Base-by-base conservation (phyloP, 2,329 filamentous ascomycete genomes). In the Penicillium hesseltinei region DNA sequence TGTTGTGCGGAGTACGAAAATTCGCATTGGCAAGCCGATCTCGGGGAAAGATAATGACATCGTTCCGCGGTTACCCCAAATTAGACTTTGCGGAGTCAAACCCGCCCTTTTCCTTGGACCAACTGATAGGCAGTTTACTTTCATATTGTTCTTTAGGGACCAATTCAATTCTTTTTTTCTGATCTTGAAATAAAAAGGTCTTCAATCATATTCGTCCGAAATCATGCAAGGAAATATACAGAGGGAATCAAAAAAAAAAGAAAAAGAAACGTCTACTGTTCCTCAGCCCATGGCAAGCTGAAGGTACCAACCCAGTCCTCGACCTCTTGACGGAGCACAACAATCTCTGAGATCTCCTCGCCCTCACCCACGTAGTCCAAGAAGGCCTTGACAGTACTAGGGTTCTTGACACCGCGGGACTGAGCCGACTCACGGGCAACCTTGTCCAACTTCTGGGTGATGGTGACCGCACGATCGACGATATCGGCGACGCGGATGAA, bases 301-400 rank as follows among this genome's bases (percentile, higher is more conserved):
- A 99, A 99, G 62, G 85, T 88, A 69, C 84, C 84, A 71, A 91
- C 91, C 93, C 93, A 99, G 47, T 82, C 81, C 53, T 92, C 85
- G 71, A 99, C 94, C 83, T 97, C 93, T 80, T 91, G 88, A 80
- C 88, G 89, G 74, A 97, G 82, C 66, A 84, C 84, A 72, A 90
- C 88, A 80, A 99, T 93, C 81, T 93, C 90, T 50, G 86, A 79
- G 56, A 96, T 83, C 74, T 90, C 85, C 66, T 93, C 92, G 64
- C 84, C 81, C 86, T 90, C 76, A 51, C 90, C 86, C 54, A 96
- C 88, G 82, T 91, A 93, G 70, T 87, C 87, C 81, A 92, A 90
- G 87, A 97, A 97, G 80, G 97, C 94, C 87, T 97, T 97, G 75
- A 96, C 88, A 83, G 93, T 97, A 84, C 96, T 96, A 66, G 91